Percentiles rank a stretch among this genome's conserved stretches.
Conservation (phyloP, 108 stramenopile genomes). For the Cylindrotheca closterium region DNA sequence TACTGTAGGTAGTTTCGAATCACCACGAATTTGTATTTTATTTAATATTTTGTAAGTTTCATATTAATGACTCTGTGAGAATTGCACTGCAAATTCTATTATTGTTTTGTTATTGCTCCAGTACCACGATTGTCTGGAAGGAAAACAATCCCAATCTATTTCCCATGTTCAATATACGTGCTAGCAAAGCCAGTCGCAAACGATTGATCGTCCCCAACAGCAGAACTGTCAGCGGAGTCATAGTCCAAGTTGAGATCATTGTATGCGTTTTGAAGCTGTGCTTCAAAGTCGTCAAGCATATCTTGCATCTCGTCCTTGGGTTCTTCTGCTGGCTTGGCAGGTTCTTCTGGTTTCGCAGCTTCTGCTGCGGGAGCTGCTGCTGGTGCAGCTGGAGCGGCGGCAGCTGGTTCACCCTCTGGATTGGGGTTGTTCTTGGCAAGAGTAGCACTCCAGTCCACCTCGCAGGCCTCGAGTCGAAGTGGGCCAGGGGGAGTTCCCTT, state of each 20-base stretch:
- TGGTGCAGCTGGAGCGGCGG: not conserved
- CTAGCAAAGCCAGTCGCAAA: not conserved
- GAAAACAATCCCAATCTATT: too few species aligned
- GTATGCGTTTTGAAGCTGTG: not conserved
- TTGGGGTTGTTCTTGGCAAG: not conserved
- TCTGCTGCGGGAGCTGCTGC: not conserved
- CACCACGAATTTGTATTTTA: too few species aligned
- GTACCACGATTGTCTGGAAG: too few species aligned
- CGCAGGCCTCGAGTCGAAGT: not conserved
- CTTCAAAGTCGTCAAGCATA: not conserved
- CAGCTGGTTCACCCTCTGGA: too few species aligned
- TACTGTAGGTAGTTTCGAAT: too few species aligned
- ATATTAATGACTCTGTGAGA: too few species aligned
- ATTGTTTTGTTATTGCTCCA: too few species aligned
- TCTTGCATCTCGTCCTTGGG: not conserved
- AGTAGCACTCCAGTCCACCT: slow-evolving; percentile 1
- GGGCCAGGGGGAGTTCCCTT: slow-evolving; percentile 17
- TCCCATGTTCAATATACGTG: not conserved
- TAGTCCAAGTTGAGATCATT: not conserved
- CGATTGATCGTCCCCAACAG: not conserved
- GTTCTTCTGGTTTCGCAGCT: not conserved
- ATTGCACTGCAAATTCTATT: too few species aligned
- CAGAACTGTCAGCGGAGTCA: not conserved
- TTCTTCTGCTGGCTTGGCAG: not conserved
- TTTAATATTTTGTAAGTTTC: too few species aligned